Conservation (phyloP, 2,329 filamentous ascomycete genomes). For the Arthrobotrys conoides region DNA sequence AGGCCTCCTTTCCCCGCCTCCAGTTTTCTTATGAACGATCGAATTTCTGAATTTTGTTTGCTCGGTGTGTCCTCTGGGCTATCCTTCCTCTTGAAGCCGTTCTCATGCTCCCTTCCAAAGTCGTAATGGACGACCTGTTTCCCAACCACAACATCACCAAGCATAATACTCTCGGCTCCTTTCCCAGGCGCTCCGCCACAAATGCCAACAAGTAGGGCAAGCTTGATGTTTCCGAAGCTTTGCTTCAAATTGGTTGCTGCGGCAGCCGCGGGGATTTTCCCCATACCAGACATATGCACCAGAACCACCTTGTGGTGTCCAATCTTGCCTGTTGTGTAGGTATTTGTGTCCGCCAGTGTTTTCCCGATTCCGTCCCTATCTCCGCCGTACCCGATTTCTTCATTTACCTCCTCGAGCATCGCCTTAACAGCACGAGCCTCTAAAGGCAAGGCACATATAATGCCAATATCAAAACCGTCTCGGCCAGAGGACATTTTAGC, state of each 20-base stretch:
- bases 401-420: conserved; percentile 64
- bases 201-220: too few relatives aligned
- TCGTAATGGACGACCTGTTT: conserved; percentile 63
- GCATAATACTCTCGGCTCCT: neutral
- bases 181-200: conserved; percentile 57
- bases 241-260: too few relatives aligned
- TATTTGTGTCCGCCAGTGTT: conserved; percentile 62
- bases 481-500: conserved; percentile 11
- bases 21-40: conserved; percentile 62
- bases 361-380: conserved; percentile 1
- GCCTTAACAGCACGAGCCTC: conserved; percentile 65
- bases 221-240: too few relatives aligned
- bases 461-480: conserved; percentile 65
- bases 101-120: conserved; percentile 61
- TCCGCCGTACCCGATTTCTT: conserved; percentile 64
- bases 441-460: too few relatives aligned
- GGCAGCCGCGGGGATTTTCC: too few relatives aligned
- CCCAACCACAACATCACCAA: conserved; percentile 63
- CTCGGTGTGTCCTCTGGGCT: conserved; percentile 57
- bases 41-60: conserved; percentile 63
- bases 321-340: conserved; percentile 65
- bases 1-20: conserved; percentile 59
- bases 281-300: conserved; percentile 63
- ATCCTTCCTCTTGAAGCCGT: conserved; percentile 60
- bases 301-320: conserved; percentile 67